phyloP scores from a whole-genome alignment of 495 filamentous ascomycete species.

The Echria macrotheca region DNA sequence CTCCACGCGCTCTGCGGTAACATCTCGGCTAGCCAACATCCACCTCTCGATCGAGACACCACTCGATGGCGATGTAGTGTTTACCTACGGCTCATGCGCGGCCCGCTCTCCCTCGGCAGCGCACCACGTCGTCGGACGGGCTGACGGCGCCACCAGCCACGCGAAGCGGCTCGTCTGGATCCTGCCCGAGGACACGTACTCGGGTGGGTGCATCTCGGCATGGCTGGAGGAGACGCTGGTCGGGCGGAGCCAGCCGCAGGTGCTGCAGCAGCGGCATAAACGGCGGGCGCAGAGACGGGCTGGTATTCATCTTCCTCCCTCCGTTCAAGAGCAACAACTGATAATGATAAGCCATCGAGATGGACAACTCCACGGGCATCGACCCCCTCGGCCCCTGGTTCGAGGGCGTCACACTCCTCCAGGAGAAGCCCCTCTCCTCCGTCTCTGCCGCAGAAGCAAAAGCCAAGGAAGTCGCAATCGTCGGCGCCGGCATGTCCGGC shows the following conservation, averaged over 20 bases:
- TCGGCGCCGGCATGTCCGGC: constrained; percentile 66
- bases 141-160: constrained; percentile 11
- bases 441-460: constrained; percentile 52
- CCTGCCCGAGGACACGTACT: constrained; percentile 38
- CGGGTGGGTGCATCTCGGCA: constrained; percentile 49
- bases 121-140: constrained; percentile 29
- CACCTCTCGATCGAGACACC: constrained; percentile 30
- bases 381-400: constrained; percentile 66
- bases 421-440: constrained; percentile 46
- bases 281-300: constrained; percentile 24
- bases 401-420: constrained; percentile 58
- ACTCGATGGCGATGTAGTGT: constrained; percentile 26
- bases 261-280: constrained; percentile 23
- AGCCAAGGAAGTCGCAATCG: constrained; percentile 52
- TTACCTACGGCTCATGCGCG: constrained; percentile 39
- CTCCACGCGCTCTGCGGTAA: constrained; percentile 31
- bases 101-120: constrained; percentile 14
- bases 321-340: neutral
- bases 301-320: constrained; percentile 9
- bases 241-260: constrained; percentile 40
- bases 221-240: constrained; percentile 39
- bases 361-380: constrained; percentile 44
- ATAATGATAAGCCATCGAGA: constrained; percentile 28
- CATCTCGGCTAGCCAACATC: constrained; percentile 41
- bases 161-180: constrained; percentile 48